These are phyloP conservation scores for Halteria grandinella DNA, from an alignment of 73 alveolate species.

Conservation along the genomic window DNA sequence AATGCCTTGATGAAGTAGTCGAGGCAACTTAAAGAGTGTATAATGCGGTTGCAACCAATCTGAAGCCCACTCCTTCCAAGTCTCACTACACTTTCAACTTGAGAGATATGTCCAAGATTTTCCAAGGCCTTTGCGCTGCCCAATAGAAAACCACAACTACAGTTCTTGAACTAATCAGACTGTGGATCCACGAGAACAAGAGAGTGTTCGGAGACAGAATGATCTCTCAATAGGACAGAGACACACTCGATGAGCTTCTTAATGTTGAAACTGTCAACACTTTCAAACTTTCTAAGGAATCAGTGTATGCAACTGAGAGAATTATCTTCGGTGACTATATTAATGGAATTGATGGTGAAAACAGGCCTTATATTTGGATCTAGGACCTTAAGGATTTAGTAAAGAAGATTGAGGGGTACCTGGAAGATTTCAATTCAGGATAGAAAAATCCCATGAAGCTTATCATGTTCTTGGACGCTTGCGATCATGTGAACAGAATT, in stretches of 20 bases:
- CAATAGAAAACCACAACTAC: conserved; percentile 67
- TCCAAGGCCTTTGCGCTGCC: conserved; percentile 87
- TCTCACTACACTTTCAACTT: conserved; percentile 95
- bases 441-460: conserved; percentile 92
- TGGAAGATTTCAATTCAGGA: conserved; percentile 94
- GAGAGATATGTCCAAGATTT: conserved; percentile 90
- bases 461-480: conserved; percentile 99
- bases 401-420: conserved; percentile 84
- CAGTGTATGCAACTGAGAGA: conserved; percentile 89
- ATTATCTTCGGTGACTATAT: conserved; percentile 93
- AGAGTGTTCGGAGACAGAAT: conserved; percentile 94
- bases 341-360: conserved; percentile 85
- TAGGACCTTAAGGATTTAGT: conserved; percentile 77
- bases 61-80: conserved; percentile 91
- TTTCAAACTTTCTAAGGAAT: conserved; percentile 46
- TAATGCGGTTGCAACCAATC: conserved; percentile 41
- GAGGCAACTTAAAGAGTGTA: conserved; percentile 54
- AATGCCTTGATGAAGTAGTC: conserved; percentile 46
- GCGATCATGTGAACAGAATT: conserved; percentile 99
- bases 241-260: conserved; percentile 80
- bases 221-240: conserved; percentile 85
- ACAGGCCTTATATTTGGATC: conserved; percentile 84
- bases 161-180: conserved; percentile 76
- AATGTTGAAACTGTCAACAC: conserved; percentile 73
- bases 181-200: conserved; percentile 94